Conservation (phyloP, 2,329 filamentous ascomycete species). For the Cordyceps tenuipes region DNA sequence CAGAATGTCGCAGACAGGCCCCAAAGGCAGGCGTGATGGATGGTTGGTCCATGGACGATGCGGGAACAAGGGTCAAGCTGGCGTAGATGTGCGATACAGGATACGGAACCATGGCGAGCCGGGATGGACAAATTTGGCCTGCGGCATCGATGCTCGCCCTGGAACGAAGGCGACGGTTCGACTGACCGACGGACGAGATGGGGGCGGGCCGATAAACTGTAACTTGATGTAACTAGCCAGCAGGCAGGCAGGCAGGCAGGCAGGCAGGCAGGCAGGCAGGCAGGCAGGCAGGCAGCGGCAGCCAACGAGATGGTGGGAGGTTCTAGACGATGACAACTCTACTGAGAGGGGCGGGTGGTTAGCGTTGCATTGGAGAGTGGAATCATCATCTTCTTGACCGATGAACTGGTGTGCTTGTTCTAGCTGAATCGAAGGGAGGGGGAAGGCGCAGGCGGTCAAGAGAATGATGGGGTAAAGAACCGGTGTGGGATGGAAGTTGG, state of each 20-base stretch:
- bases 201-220: not conserved
- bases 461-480: constrained; percentile 3
- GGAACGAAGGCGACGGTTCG: too few relatives aligned
- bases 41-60: constrained; percentile 4
- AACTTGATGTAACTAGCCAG: not conserved
- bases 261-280: not conserved
- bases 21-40: not conserved
- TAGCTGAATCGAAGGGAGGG: not conserved
- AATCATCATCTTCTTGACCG: constrained; percentile 3
- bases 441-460: constrained; percentile 4
- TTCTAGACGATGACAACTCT: not conserved
- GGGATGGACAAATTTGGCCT: constrained; percentile 1
- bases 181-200: not conserved
- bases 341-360: not conserved
- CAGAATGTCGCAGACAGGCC: not conserved
- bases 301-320: not conserved
- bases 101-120: not conserved
- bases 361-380: constrained; percentile 6
- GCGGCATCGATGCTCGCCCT: not conserved
- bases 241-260: not conserved
- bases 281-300: not conserved
- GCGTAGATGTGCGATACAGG: not conserved
- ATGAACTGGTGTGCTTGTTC: constrained; percentile 5
- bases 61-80: not conserved
- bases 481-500: constrained; percentile 5